phyloP scores from a whole-genome alignment of 2,329 filamentous ascomycete genomes.

The Dendrostoma leiphaemia region DNA sequence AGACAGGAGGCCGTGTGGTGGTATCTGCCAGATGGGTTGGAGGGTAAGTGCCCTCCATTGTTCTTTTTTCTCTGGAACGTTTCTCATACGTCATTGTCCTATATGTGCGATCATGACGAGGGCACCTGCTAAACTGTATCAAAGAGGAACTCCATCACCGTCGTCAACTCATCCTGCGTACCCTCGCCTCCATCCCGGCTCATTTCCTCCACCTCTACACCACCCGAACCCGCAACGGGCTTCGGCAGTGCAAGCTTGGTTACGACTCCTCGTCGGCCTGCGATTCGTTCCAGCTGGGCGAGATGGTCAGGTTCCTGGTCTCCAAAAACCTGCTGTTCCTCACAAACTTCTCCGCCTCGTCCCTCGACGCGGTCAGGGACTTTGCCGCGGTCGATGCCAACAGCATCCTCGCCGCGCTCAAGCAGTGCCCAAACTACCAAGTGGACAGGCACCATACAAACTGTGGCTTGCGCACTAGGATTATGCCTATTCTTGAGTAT shows the following conservation, averaged over 20 bases:
- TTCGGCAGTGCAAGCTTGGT: slow-evolving; percentile 66
- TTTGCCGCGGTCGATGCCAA: slow-evolving; percentile 60
- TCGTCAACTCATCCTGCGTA: slow-evolving; percentile 64
- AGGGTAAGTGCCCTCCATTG: slow-evolving; percentile 45
- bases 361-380: slow-evolving; percentile 43
- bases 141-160: slow-evolving; percentile 51
- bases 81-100: neutral
- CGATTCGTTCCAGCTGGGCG: slow-evolving; percentile 75
- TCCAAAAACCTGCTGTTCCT: slow-evolving; percentile 60
- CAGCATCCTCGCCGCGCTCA: slow-evolving; percentile 56
- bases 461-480: slow-evolving; percentile 65
- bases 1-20: slow-evolving; percentile 58
- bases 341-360: slow-evolving; percentile 49
- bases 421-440: slow-evolving; percentile 70
- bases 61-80: neutral
- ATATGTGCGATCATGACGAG: slow-evolving; percentile 55
- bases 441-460: slow-evolving; percentile 71
- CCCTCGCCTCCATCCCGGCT: slow-evolving; percentile 65
- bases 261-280: slow-evolving; percentile 72
- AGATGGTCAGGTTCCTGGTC: slow-evolving; percentile 71
- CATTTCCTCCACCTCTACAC: slow-evolving; percentile 69
- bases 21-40: slow-evolving; percentile 67
- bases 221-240: slow-evolving; percentile 45
- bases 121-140: slow-evolving; percentile 30
- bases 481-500: slow-evolving; percentile 65